Percentiles rank a stretch among this genome's conserved stretches.
Conservation (phyloP, 768 basidiomycete genomes). For the Termitomyces sp. region DNA sequence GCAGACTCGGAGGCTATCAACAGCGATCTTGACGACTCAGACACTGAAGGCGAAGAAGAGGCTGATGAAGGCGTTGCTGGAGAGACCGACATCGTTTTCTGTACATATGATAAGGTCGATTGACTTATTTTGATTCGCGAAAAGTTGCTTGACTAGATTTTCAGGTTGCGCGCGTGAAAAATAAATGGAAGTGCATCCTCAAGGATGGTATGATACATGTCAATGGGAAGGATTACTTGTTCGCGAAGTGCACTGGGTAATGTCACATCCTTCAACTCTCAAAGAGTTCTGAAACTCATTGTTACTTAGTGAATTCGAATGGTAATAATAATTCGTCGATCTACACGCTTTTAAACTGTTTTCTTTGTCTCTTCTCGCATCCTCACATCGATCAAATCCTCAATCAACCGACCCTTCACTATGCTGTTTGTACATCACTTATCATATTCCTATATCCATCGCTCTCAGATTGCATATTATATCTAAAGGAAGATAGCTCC, state of each 20-base stretch:
- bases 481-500: conserved; percentile 9
- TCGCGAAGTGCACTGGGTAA: conserved; percentile 94
- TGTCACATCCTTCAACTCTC: neutral
- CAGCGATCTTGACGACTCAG: conserved; percentile 94
- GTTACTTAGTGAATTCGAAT: conserved; percentile 34
- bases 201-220: conserved; percentile 98
- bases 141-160: neutral
- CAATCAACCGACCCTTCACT: conserved; percentile 5
- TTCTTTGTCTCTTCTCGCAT: neutral
- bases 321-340: conserved; percentile 24
- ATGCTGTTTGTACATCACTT: conserved; percentile 12
- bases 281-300: neutral
- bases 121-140: neutral
- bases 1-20: conserved; percentile 84
- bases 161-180: conserved; percentile 98
- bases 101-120: conserved; percentile 94
- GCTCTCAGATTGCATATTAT: conserved; percentile 14
- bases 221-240: conserved; percentile 96
- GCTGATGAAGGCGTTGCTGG: conserved; percentile 69
- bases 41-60: conserved; percentile 82
- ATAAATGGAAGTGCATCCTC: conserved; percentile 98
- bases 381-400: neutral
- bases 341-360: neutral
- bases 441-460: conserved; percentile 11
- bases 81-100: conserved; percentile 92